These are phyloP conservation scores for Scheffersomyces segobiensis DNA, from an alignment of 1,139 yeast genomes.

Conservation along the genomic window DNA sequence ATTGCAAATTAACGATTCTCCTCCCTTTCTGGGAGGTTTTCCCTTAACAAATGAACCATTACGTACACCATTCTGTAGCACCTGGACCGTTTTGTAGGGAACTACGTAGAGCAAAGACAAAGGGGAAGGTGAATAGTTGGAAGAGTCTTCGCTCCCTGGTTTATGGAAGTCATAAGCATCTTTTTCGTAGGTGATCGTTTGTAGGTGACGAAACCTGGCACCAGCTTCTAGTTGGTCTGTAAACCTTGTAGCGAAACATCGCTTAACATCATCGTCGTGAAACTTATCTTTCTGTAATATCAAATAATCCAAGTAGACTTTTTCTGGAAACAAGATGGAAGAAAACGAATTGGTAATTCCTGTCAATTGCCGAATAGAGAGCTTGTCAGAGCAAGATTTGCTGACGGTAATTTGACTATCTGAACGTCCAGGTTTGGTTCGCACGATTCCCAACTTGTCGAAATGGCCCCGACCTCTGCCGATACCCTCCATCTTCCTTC, in stretches of 20 bases:
- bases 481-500: conserved; percentile 1
- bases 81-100: conserved; percentile 31
- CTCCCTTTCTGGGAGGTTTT: conserved; percentile 44
- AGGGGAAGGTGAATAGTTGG: conserved; percentile 30
- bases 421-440: conserved; percentile 89
- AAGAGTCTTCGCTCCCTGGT: conserved; percentile 8
- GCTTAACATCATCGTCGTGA: conserved; percentile 34
- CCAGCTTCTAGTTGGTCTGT: conserved; percentile 1
- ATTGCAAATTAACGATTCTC: conserved; percentile 45
- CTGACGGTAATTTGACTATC: conserved; percentile 73
- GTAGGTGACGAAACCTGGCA: conserved; percentile 13
- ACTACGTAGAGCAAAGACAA: conserved; percentile 35
- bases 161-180: conserved; percentile 31
- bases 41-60: conserved; percentile 51
- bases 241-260: conserved; percentile 53
- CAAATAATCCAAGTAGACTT: conserved; percentile 52
- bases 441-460: conserved; percentile 56
- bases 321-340: conserved; percentile 38
- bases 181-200: conserved; percentile 20
- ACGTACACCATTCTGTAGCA: conserved; percentile 53
- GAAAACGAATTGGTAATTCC: conserved; percentile 60
- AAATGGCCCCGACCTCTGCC: conserved; percentile 69
- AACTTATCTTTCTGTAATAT: conserved; percentile 48
- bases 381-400: conserved; percentile 87
- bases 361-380: conserved; percentile 61